phyloP scores from a whole-genome alignment of 2,329 filamentous ascomycete genomes.

The Plectosphaerella sp. region DNA sequence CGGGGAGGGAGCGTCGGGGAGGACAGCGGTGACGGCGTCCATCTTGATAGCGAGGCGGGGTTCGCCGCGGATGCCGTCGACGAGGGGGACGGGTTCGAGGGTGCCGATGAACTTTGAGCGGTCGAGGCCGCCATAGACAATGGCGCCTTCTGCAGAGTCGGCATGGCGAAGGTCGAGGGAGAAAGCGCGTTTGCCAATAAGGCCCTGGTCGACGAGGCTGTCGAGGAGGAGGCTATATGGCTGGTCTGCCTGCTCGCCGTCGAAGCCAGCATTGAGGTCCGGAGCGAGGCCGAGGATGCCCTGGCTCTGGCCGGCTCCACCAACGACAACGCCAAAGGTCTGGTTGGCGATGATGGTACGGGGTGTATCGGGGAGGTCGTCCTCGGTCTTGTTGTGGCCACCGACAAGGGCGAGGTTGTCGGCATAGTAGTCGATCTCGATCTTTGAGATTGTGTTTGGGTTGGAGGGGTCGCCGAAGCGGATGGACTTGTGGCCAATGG shows the following conservation, averaged over 20 bases:
- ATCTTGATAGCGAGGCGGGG: slow-evolving; percentile 29
- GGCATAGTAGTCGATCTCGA: slow-evolving; percentile 38
- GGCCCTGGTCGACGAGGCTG: slow-evolving; percentile 38
- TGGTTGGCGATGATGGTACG: slow-evolving; percentile 30
- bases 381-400: slow-evolving; percentile 13
- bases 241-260: slow-evolving; percentile 10
- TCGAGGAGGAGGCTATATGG: slow-evolving; percentile 52
- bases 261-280: slow-evolving; percentile 32
- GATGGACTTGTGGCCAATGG: slow-evolving; percentile 30
- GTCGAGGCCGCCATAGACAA: slow-evolving; percentile 51
- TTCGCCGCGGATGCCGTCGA: slow-evolving; percentile 29
- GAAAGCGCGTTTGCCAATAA: slow-evolving; percentile 46
- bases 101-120: slow-evolving; percentile 45
- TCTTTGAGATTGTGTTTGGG: slow-evolving; percentile 27
- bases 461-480: slow-evolving; percentile 34
- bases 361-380: neutral
- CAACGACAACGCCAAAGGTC: slow-evolving; percentile 43
- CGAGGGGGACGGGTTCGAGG: slow-evolving; percentile 37
- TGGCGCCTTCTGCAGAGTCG: slow-evolving; percentile 36
- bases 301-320: slow-evolving; percentile 41
- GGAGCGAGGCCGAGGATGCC: slow-evolving; percentile 49
- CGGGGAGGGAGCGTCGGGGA: slow-evolving; percentile 8
- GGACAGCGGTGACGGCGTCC: slow-evolving; percentile 23
- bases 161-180: slow-evolving; percentile 44
- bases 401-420: slow-evolving; percentile 42